A percentile compares a stretch with the other conserved stretches of the same genome.
phyloP scores from a whole-genome alignment of 768 basidiomycete species.

The Mycena albidolilacea region DNA sequence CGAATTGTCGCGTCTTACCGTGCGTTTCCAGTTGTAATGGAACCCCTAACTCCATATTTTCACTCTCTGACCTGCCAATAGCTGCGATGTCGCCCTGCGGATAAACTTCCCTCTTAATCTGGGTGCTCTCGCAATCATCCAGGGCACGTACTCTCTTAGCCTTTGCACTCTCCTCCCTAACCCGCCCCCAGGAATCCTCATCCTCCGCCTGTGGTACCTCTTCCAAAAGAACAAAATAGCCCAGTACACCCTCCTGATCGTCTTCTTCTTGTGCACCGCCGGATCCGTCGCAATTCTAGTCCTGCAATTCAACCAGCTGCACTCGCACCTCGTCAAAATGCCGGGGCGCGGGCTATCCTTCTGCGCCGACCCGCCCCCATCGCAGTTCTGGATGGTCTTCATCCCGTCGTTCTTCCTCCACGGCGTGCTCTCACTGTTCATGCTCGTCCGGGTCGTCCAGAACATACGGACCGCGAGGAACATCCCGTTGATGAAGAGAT shows the following conservation, averaged over 20 bases:
- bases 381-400: slow-evolving; percentile 38
- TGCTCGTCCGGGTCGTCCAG: slow-evolving; percentile 31
- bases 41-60: not conserved
- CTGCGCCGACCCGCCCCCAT: slow-evolving; percentile 37
- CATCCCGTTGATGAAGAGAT: slow-evolving; percentile 30
- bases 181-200: slow-evolving; percentile 30
- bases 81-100: slow-evolving; percentile 38
- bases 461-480: slow-evolving; percentile 35
- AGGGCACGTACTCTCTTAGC: slow-evolving; percentile 16
- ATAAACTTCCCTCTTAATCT: slow-evolving; percentile 39
- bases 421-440: slow-evolving; percentile 38
- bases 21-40: slow-evolving; percentile 32
- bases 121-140: slow-evolving; percentile 34
- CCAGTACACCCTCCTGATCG: slow-evolving; percentile 30
- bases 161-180: not conserved
- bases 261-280: slow-evolving; percentile 30
- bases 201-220: slow-evolving; percentile 38
- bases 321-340: slow-evolving; percentile 36
- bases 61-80: slow-evolving; percentile 11
- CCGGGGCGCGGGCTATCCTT: slow-evolving; percentile 28
- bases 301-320: slow-evolving; percentile 28
- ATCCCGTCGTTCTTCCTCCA: slow-evolving; percentile 37
- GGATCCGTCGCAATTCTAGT: slow-evolving; percentile 26
- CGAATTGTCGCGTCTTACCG: slow-evolving; percentile 1
- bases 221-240: slow-evolving; percentile 23